Base-by-base conservation (phyloP, 495 filamentous ascomycete species). In the Penicillium pulvis region DNA sequence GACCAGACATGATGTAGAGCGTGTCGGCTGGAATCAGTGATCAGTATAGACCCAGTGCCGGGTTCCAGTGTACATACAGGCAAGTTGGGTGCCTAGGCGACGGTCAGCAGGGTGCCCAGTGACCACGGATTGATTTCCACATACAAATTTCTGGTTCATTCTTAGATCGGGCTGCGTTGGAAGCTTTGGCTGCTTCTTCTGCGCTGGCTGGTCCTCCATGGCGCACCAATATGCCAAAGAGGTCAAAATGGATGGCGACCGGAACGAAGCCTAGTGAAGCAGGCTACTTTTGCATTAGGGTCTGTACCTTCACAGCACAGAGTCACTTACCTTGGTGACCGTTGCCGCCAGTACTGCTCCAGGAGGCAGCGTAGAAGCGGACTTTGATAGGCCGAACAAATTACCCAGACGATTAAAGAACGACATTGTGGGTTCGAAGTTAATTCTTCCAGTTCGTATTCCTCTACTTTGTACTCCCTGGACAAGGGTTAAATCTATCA, bases 241-340 rank as follows among this genome's bases (percentile, higher is more conserved):
- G 55, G 43, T 69, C 45, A 60, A 77, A 75, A 50, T 73, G 66
- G 30, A 73, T 56, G 0, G 74, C 70, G 11, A 76, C 73, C 1
- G 75, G 75, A 1, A 76, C 64, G 48, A 77, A 75, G 0, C 75
- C 70, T 28, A 75, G 50, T 0, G 71, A 63, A 17, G 71, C 71
- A 6, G 71, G 56, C 71, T 73, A 51, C 36, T 16, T 11, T 14
- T 47, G n/a, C 26, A 36, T 24, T 36, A 23, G 28, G 33, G 3
- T 36, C 33, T 36, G 33, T 36, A 4, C 33, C 3, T 3, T 36
- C 8, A 12, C 10, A 36, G 9, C 33, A 11, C 33, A 11, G 8
- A 4, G 28, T 46, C 11, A 63, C 70, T 62, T 33, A 75, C 72
- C 41, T 53, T 54, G 8, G 70, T 71, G 4, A 73, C 62, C 4